These are phyloP conservation scores for Magnusiomyces magnusii DNA, from an alignment of 1,139 yeast genomes.

Conservation along the genomic window DNA sequence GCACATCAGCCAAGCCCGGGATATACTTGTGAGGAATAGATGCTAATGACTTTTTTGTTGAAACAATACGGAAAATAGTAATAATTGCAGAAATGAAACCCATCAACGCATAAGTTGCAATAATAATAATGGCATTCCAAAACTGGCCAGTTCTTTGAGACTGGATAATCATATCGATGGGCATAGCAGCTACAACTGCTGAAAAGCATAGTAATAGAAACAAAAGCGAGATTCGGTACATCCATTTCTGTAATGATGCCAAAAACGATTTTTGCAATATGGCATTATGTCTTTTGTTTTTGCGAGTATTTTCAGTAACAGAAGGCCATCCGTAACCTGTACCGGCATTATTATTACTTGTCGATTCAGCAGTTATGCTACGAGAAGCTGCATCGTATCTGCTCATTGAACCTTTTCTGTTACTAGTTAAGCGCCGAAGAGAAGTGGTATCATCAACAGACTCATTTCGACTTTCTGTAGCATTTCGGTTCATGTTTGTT, in stretches of 20 bases:
- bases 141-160: conserved; percentile 51
- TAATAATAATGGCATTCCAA: conserved; percentile 66
- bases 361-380: background rate
- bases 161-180: conserved; percentile 68
- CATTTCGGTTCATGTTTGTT: too few species aligned
- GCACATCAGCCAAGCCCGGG: conserved; percentile 57
- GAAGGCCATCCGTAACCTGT: background rate
- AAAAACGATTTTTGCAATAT: background rate
- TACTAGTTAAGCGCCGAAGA: background rate
- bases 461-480: background rate
- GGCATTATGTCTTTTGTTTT: background rate
- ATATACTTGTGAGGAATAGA: conserved; percentile 67
- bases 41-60: conserved; percentile 50
- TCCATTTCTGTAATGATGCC: conserved; percentile 22
- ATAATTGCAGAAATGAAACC: conserved; percentile 44
- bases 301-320: background rate
- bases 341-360: background rate
- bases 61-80: conserved; percentile 47
- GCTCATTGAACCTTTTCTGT: background rate
- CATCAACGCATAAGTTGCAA: conserved; percentile 61
- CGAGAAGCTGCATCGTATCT: background rate
- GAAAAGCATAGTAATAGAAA: conserved; percentile 44
- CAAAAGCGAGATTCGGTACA: conserved; percentile 49
- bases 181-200: conserved; percentile 58
- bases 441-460: background rate